A percentile compares a stretch with the other conserved stretches of the same genome.
Evolutionary conservation across 1,284 basidiomycete species (phyloP).

Genomic region (Ustilago esculenta): DNA sequence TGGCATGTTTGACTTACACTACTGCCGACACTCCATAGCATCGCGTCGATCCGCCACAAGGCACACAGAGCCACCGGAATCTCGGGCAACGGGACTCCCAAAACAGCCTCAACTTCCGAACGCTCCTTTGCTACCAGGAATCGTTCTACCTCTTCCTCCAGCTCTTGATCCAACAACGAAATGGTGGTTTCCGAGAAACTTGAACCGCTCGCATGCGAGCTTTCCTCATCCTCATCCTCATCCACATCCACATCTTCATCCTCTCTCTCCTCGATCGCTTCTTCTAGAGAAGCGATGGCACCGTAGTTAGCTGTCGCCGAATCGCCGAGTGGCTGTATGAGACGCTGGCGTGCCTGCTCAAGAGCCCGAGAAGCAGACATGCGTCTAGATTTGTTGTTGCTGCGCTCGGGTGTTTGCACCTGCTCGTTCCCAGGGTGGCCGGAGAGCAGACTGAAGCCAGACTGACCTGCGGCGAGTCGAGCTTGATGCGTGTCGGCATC

Average conservation of each 20-base stretch:
- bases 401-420: slow-evolving; percentile 13
- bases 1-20: slow-evolving; percentile 38
- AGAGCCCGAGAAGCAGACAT: slow-evolving; percentile 39
- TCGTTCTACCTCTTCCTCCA: slow-evolving; percentile 42
- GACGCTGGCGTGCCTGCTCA: slow-evolving; percentile 37
- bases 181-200: slow-evolving; percentile 23
- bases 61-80: slow-evolving; percentile 54
- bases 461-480: slow-evolving; percentile 16
- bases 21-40: slow-evolving; percentile 61
- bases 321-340: slow-evolving; percentile 18
- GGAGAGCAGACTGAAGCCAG: slow-evolving; percentile 34
- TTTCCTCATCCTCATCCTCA: slow-evolving; percentile 12
- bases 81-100: slow-evolving; percentile 56
- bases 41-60: slow-evolving; percentile 61
- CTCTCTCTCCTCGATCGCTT: slow-evolving; percentile 13
- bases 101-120: slow-evolving; percentile 54
- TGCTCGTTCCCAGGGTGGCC: slow-evolving; percentile 19
- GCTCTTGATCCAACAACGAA: slow-evolving; percentile 38
- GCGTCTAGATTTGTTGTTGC: slow-evolving; percentile 32
- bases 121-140: slow-evolving; percentile 48
- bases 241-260: slow-evolving; percentile 4
- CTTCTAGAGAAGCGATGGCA: slow-evolving; percentile 15
- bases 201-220: slow-evolving; percentile 11
- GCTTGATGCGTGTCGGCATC: neutral
- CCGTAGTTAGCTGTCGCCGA: slow-evolving; percentile 10